Conservation (phyloP, 2,329 filamentous ascomycete species). For the Botryotinia globosa region DNA sequence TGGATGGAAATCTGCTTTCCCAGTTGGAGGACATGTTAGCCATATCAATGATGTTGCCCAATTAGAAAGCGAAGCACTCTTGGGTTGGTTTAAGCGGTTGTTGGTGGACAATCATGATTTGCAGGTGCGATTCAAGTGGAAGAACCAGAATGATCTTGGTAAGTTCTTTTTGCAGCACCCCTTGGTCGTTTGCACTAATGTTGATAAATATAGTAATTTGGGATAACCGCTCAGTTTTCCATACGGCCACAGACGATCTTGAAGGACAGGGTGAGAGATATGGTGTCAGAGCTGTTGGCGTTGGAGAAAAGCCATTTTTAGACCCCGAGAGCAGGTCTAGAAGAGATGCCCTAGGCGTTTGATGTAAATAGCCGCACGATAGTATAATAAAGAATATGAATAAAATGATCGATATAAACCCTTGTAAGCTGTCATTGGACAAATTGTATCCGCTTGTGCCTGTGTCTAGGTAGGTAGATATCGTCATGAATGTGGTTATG, state of each 20-base stretch:
- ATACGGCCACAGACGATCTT: slow-evolving; percentile 55
- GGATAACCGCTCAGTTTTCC: slow-evolving; percentile 55
- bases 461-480: neutral
- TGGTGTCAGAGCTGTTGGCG: slow-evolving; percentile 48
- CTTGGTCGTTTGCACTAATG: neutral
- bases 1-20: slow-evolving; percentile 55
- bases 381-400: neutral
- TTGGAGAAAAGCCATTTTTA: slow-evolving; percentile 51
- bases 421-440: neutral
- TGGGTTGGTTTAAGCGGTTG: slow-evolving; percentile 52
- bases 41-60: slow-evolving; percentile 51
- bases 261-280: slow-evolving; percentile 46
- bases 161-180: neutral
- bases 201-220: slow-evolving; percentile 46
- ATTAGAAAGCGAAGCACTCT: slow-evolving; percentile 48
- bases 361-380: neutral
- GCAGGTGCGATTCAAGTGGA: slow-evolving; percentile 46
- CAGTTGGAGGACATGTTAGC: slow-evolving; percentile 49
- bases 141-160: slow-evolving; percentile 38
- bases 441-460: neutral
- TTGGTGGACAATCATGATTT: slow-evolving; percentile 55
- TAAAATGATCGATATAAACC: neutral
- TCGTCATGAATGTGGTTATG: neutral
- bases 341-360: slow-evolving; percentile 40
- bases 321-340: slow-evolving; percentile 47